Evolutionary conservation across 73 alveolate species (phyloP), one percentile per base, ranked within the genome.

Genomic region (Durusdinium trenchii): DNA sequence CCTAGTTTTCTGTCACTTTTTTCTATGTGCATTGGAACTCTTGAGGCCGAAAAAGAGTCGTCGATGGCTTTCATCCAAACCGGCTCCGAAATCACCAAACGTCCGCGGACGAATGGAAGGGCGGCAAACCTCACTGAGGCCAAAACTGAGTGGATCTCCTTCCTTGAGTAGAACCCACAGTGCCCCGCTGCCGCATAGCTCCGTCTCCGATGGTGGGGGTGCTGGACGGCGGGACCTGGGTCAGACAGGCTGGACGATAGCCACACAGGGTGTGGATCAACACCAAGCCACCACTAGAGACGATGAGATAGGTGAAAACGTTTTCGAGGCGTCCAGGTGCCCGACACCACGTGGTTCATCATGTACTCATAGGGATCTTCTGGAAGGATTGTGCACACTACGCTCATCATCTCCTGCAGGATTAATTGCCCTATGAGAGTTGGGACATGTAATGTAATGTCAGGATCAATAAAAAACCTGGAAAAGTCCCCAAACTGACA

Each of bases 351-450:
- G 45, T 89, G 96, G 51, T 89, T 62, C 71, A 69, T 89, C 96
- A 89, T 89, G 86, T 54, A 89, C 69, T 89, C 96, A 46, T 89
- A 89, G 38, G 96, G 96, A 40, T 89, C 96, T 35, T 89, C 96
- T 9, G 96, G 96, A 28, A 62, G 69, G 20, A 89, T 64, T 52
- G 96, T 64, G 86, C 96, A 89, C 38, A 89, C 86, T 10, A 89
- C 96, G 51, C 96, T 89, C 64, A 89, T 40, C 96, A 89, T 89
- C 85, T 89, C 96, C 95, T 86, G 67, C n/a, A n/a, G n/a, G n/a
- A n/a, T n/a, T n/a, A n/a, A n/a, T n/a, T n/a, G n/a, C n/a, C n/a
- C n/a, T n/a, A n/a, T n/a, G n/a, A n/a, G n/a, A n/a, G n/a, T n/a
- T n/a, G n/a, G n/a, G n/a, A n/a, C n/a, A n/a, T n/a, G n/a, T n/a